Conservation (phyloP, 768 basidiomycete genomes). For the Lactarius pseudohatsudake region DNA sequence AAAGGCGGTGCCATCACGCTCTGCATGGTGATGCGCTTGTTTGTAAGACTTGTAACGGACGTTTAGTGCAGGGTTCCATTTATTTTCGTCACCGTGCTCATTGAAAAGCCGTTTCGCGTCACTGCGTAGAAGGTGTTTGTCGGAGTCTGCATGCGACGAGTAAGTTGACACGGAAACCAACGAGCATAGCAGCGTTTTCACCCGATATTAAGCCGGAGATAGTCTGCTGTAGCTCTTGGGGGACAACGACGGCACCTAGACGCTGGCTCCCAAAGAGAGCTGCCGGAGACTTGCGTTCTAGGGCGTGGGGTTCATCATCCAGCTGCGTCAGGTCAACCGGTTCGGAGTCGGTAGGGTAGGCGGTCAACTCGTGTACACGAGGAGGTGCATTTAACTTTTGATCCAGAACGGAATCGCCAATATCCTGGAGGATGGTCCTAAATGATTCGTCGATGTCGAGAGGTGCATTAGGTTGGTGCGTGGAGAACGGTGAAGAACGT, state of each 20-base stretch:
- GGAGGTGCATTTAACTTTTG: slow-evolving; percentile 33
- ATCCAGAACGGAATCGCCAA: slow-evolving; percentile 58
- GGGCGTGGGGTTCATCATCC: slow-evolving; percentile 38
- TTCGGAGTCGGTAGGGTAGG: slow-evolving; percentile 39
- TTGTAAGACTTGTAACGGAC: slow-evolving; percentile 58
- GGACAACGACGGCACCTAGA: slow-evolving; percentile 70
- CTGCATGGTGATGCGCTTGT: slow-evolving; percentile 57
- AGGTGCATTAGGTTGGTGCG: slow-evolving; percentile 55
- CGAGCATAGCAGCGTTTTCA: slow-evolving; percentile 34
- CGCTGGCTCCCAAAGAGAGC: slow-evolving; percentile 75
- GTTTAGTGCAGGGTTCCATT: slow-evolving; percentile 60
- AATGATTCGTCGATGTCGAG: slow-evolving; percentile 67
- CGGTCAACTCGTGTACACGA: slow-evolving; percentile 55
- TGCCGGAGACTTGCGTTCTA: slow-evolving; percentile 71
- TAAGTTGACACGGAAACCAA: not conserved
- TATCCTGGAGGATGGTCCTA: slow-evolving; percentile 59
- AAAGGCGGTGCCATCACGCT: slow-evolving; percentile 80
- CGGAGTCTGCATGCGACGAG: slow-evolving; percentile 46
- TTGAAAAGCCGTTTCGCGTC: slow-evolving; percentile 74
- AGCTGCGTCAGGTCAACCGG: slow-evolving; percentile 35
- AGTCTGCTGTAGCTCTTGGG: slow-evolving; percentile 65
- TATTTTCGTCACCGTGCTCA: slow-evolving; percentile 37
- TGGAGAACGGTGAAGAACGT: slow-evolving; percentile 33
- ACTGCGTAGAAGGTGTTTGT: slow-evolving; percentile 61
- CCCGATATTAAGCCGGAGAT: slow-evolving; percentile 69